Conservation (phyloP, 1,139 yeast genomes). For the Debaryomycetaceae sp. region DNA sequence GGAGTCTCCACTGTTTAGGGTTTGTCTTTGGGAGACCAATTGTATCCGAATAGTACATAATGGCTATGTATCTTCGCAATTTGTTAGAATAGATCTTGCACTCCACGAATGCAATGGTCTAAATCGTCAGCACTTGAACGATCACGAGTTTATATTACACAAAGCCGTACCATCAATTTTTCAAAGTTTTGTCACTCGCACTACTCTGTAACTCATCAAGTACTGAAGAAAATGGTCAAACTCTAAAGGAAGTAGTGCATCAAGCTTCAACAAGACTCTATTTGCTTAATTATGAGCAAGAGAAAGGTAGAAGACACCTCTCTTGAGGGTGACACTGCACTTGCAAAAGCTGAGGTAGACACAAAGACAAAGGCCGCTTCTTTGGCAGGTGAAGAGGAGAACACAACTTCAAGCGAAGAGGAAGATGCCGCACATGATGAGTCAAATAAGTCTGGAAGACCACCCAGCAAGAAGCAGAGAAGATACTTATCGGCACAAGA, state of each 20-base stretch:
- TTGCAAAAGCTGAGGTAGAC: slow-evolving; percentile 11
- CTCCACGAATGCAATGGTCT: too few species aligned
- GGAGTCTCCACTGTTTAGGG: slow-evolving; percentile 68
- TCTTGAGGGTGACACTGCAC: slow-evolving; percentile 8
- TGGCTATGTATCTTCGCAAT: not conserved
- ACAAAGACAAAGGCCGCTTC: slow-evolving; percentile 6
- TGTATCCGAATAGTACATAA: slow-evolving; percentile 54
- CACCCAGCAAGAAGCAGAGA: slow-evolving; percentile 34
- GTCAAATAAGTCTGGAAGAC: slow-evolving; percentile 10
- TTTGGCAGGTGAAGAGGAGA: slow-evolving; percentile 10
- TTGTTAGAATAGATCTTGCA: not conserved
- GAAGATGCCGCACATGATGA: slow-evolving; percentile 12
- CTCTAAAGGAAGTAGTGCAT: slow-evolving; percentile 10
- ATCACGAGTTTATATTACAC: not conserved
- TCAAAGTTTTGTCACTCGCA: not conserved
- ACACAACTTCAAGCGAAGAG: slow-evolving; percentile 9
- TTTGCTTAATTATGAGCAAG: slow-evolving; percentile 1
- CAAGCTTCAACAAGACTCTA: slow-evolving; percentile 2
- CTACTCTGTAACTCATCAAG: not conserved
- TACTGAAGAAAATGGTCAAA: not conserved
- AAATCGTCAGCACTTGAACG: not conserved
- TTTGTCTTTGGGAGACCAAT: slow-evolving; percentile 69
- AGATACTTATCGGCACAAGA: slow-evolving; percentile 70
- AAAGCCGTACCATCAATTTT: not conserved
- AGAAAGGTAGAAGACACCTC: slow-evolving; percentile 2